These are phyloP conservation scores for Mortierella sp. DNA, from an alignment of 371 early-diverging fungal genomes.

Conservation along the genomic window DNA sequence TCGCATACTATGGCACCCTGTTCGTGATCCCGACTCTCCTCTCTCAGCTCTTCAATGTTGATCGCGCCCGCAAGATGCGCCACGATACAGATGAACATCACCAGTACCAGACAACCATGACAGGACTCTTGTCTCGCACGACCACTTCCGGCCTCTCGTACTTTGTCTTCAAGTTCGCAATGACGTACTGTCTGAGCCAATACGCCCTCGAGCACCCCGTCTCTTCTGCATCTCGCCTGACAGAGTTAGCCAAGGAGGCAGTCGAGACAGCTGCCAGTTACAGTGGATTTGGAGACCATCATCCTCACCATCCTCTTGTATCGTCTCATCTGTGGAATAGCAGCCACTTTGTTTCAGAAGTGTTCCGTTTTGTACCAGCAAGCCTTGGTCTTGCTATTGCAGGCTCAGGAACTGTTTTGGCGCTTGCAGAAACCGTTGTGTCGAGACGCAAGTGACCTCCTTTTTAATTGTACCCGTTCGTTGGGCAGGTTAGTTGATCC, in stretches of 20 bases:
- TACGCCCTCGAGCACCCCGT: slow-evolving; percentile 2
- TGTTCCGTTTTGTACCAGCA: slow-evolving; percentile 36
- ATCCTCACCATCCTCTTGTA: not conserved
- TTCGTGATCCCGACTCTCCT: slow-evolving; percentile 38
- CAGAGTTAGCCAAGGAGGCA: slow-evolving; percentile 22
- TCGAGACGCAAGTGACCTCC: slow-evolving; percentile 12
- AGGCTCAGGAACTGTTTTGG: slow-evolving; percentile 35
- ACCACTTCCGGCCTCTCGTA: slow-evolving; percentile 43
- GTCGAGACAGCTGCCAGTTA: slow-evolving; percentile 8
- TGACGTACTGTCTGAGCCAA: slow-evolving; percentile 35
- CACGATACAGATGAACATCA: slow-evolving; percentile 5
- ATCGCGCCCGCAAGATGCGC: slow-evolving; percentile 9
- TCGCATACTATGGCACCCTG: slow-evolving; percentile 33
- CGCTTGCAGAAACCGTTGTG: slow-evolving; percentile 38
- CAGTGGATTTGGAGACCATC: slow-evolving; percentile 3
- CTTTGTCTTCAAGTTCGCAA: slow-evolving; percentile 50
- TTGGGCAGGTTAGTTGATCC: too few species aligned
- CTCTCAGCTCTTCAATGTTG: slow-evolving; percentile 43
- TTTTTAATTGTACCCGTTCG: too few species aligned
- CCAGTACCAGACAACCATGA: not conserved
- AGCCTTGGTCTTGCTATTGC: slow-evolving; percentile 28
- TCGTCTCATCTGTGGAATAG: slow-evolving; percentile 1
- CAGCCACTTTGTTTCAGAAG: slow-evolving; percentile 16
- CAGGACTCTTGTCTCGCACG: slow-evolving; percentile 29
- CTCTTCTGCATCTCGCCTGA: slow-evolving; percentile 2